Base-by-base conservation (phyloP, 2,329 filamentous ascomycete species). In the Colletotrichum agaves region DNA sequence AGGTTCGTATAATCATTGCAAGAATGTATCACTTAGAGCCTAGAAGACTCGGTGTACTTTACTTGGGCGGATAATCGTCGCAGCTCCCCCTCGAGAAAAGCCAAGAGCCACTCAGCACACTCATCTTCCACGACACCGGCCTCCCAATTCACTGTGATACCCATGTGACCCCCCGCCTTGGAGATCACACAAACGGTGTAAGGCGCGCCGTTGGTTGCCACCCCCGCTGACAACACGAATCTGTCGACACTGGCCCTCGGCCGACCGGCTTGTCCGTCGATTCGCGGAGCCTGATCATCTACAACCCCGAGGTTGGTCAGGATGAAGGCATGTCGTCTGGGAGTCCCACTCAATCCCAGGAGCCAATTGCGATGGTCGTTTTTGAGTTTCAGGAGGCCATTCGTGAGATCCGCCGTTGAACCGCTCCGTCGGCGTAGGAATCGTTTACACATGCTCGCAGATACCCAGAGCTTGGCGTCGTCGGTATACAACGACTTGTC, bases 291-390 rank as follows among this genome's bases (percentile, higher is more conserved):
- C 37, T 44, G 15, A 44, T 21, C 31, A 2, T 57, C 23, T 31
- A 57, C 53, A 31, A 57, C 53, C n/a, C 39, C 53, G 6, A 57
- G 21, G 53, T 57, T 57, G 11, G 53, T 57, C 39, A 44, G 17
- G 21, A 39, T 57, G 19, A 57, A 57, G 4, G 53, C 53, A 57
- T 57, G 53, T 10, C 53, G 53, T 7, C 53, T 57, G 21, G 19
- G 7, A 11, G 17, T 31, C 19, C 37, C 53, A 13, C 3, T 41
- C 39, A 44, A 17, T 3, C 11, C 4, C 17, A 44, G 6, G 39
- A 57, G 17, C 31, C 21, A 19, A 11, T 31, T 44, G 21, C 39
- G 39, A 21, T 57, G 21, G 53, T 57, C 53, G 4, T 27, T 31
- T 23, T 8, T 57, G 35, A 57, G 23, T 43, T 57, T 44, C 19